Percentiles rank a stretch among this genome's conserved stretches.
Conservation (phyloP, 441 rosid species). For the Flueggea neowawraea region DNA sequence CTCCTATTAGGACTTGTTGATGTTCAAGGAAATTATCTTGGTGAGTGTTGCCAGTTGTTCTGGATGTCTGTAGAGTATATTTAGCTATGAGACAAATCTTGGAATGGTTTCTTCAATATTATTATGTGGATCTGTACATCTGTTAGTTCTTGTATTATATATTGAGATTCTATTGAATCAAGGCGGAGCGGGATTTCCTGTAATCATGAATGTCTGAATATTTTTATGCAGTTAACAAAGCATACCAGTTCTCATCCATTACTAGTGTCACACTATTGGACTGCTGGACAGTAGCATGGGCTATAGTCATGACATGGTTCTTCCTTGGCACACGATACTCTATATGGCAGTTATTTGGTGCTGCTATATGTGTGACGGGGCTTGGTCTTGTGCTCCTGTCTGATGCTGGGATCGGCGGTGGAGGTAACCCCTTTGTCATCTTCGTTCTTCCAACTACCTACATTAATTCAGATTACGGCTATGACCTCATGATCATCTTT, state of each 20-base stretch:
- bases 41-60: slow-evolving; percentile 24
- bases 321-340: slow-evolving; percentile 54
- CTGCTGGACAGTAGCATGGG: slow-evolving; percentile 59
- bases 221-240: slow-evolving; percentile 46
- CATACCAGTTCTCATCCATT: slow-evolving; percentile 63
- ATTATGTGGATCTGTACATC: too few relatives aligned
- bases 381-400: slow-evolving; percentile 61
- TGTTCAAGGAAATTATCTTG: slow-evolving; percentile 58
- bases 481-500: too few relatives aligned
- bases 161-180: too few relatives aligned
- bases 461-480: too few relatives aligned
- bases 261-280: slow-evolving; percentile 66
- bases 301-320: slow-evolving; percentile 48
- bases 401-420: slow-evolving; percentile 53
- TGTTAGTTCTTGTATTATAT: too few relatives aligned
- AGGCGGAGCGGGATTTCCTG: too few relatives aligned
- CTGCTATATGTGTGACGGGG: slow-evolving; percentile 46
- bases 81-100: too few relatives aligned
- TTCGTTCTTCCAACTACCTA: background rate
- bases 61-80: background rate
- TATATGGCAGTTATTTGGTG: slow-evolving; percentile 51
- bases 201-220: background rate
- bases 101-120: too few relatives aligned
- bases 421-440: slow-evolving; percentile 33
- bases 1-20: slow-evolving; percentile 53